Percentiles rank a stretch among this genome's conserved stretches.
These are phyloP conservation scores for Lyophyllum shimeji DNA, from an alignment of 768 basidiomycete species.

Conservation along the genomic window DNA sequence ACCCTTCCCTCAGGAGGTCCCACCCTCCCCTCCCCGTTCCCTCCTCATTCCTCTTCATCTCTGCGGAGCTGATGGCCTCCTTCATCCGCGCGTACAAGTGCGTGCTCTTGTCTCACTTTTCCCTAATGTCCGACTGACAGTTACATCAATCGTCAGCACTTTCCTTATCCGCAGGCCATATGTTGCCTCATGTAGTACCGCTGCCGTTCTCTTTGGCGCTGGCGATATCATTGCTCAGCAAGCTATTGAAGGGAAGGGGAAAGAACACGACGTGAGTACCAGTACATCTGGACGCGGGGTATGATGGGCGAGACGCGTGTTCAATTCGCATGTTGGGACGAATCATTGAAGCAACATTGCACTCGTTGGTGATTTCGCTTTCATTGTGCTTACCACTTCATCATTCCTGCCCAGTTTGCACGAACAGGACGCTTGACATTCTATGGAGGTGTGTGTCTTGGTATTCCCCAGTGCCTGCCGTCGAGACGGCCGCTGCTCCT, in stretches of 20 bases:
- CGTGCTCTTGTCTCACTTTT: neutral
- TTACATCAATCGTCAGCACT: conserved; percentile 34
- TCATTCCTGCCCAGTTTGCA: conserved; percentile 37
- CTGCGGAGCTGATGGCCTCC: conserved; percentile 3
- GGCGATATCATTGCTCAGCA: conserved; percentile 90
- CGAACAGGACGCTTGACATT: conserved; percentile 65
- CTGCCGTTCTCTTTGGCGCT: conserved; percentile 65
- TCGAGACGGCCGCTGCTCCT: neutral
- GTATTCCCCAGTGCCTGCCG: neutral
- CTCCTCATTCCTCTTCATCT: neutral
- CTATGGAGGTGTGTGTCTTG: conserved; percentile 60
- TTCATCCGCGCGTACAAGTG: conserved; percentile 13
- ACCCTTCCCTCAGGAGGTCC: no score
- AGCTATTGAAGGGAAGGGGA: conserved; percentile 69
- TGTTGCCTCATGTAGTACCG: conserved; percentile 62
- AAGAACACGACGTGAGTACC: conserved; percentile 69
- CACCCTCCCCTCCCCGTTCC: neutral
- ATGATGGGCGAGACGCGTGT: no score
- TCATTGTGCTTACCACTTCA: neutral
- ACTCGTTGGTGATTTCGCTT: neutral
- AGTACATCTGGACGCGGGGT: neutral
- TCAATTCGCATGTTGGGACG: no score
- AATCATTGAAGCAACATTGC: neutral
- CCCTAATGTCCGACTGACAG: neutral
- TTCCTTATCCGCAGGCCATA: conserved; percentile 62